A percentile compares a stretch with the other conserved stretches of the same genome.
Conservation (phyloP, 345 rosid genomes). For the Syzygium jambos region DNA sequence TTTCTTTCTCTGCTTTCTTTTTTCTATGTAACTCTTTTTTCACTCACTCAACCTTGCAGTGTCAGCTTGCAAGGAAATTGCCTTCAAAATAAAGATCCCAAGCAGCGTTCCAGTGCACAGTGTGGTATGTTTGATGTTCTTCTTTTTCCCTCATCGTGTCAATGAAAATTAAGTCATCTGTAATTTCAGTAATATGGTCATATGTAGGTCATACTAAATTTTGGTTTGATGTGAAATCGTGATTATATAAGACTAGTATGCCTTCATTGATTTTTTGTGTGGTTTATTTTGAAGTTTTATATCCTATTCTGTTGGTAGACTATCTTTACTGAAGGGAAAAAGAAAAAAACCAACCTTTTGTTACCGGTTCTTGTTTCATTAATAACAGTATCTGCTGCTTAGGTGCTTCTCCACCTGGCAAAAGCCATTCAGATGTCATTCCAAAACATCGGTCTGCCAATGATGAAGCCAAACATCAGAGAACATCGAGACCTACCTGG, state of each 20-base stretch:
- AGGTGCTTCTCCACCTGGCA: slow-evolving; percentile 42
- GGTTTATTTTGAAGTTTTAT: neutral
- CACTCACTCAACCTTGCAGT: slow-evolving; percentile 21
- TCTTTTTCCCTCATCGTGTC: neutral
- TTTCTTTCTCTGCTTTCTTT: neutral
- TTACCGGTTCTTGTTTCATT: neutral
- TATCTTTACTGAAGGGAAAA: neutral
- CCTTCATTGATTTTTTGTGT: neutral
- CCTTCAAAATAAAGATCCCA: slow-evolving; percentile 46
- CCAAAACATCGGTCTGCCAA: slow-evolving; percentile 37
- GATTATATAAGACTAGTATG: neutral
- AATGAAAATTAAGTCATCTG: neutral
- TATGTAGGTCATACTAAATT: neutral
- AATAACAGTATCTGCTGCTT: slow-evolving; percentile 5
- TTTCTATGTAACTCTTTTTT: neutral
- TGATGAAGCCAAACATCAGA: slow-evolving; percentile 39
- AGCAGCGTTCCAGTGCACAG: slow-evolving; percentile 56
- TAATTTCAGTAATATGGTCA: neutral
- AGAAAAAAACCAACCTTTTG: neutral
- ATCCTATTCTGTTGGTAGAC: neutral
- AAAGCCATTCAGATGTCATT: slow-evolving; percentile 25
- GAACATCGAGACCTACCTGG: slow-evolving; percentile 69
- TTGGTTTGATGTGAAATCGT: neutral
- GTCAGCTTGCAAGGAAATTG: slow-evolving; percentile 92
- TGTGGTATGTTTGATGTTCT: slow-evolving; percentile 44